Evolutionary conservation across 768 basidiomycete species (phyloP).

Genomic region (Boletus coccyginus): DNA sequence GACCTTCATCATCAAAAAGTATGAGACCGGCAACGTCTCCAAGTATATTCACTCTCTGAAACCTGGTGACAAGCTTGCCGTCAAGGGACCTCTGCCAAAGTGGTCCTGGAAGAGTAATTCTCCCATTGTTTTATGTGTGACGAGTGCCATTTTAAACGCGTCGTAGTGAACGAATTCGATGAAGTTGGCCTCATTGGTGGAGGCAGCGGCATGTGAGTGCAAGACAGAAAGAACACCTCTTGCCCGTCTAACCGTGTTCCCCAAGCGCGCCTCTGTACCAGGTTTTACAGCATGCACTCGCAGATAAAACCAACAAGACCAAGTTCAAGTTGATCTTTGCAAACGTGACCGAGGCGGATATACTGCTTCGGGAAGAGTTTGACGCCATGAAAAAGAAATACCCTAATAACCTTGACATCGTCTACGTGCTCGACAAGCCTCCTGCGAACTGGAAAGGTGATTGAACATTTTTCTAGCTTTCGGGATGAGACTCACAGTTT

Average conservation of each 20-base stretch:
- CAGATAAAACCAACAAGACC: slow-evolving; percentile 81
- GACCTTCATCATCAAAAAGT: slow-evolving; percentile 80
- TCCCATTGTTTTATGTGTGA: neutral
- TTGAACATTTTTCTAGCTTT: slow-evolving; percentile 11
- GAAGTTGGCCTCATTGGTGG: slow-evolving; percentile 89
- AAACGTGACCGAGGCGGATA: slow-evolving; percentile 88
- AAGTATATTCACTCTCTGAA: slow-evolving; percentile 79
- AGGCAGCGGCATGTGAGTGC: slow-evolving; percentile 82
- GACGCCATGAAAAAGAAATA: slow-evolving; percentile 66
- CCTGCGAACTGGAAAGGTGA: slow-evolving; percentile 56
- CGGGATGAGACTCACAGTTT: slow-evolving; percentile 3
- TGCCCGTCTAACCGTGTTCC: neutral
- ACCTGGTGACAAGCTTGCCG: slow-evolving; percentile 75
- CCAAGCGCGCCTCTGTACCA: slow-evolving; percentile 81
- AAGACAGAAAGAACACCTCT: neutral
- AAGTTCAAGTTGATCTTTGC: slow-evolving; percentile 92
- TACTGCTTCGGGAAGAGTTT: slow-evolving; percentile 78
- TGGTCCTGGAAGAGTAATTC: slow-evolving; percentile 75
- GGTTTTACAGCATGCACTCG: slow-evolving; percentile 69
- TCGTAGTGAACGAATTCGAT: slow-evolving; percentile 79
- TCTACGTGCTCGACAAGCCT: slow-evolving; percentile 86
- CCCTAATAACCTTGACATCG: slow-evolving; percentile 71
- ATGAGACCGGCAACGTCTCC: slow-evolving; percentile 79
- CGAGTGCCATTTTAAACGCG: neutral
- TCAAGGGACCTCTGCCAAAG: slow-evolving; percentile 93